Evolutionary conservation across 2,329 filamentous ascomycete species (phyloP).

Genomic region (Botryotinia globosa): DNA sequence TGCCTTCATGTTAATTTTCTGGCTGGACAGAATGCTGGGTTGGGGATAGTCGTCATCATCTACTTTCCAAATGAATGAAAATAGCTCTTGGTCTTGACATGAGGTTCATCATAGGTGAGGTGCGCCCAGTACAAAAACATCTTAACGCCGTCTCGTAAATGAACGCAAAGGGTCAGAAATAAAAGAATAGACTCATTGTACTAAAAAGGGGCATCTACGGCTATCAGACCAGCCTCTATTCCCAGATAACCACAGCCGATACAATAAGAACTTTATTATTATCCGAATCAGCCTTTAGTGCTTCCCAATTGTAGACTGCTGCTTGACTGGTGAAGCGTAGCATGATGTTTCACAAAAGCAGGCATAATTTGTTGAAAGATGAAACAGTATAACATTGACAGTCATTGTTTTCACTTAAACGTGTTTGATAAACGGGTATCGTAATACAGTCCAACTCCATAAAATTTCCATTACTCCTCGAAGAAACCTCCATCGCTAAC

Average conservation of each 20-base stretch:
- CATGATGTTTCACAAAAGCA: neutral
- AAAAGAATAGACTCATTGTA: neutral
- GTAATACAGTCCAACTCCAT: slow-evolving; percentile 16
- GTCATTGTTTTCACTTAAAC: neutral
- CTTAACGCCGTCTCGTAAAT: neutral
- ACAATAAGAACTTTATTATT: neutral
- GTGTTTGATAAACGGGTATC: slow-evolving; percentile 21
- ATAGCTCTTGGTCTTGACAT: neutral
- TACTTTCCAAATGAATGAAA: neutral
- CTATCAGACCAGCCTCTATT: neutral
- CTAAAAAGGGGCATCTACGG: neutral
- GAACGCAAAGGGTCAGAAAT: neutral
- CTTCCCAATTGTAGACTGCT: slow-evolving; percentile 7
- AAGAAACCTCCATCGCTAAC: slow-evolving; percentile 60
- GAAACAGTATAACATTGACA: neutral
- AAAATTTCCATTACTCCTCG: slow-evolving; percentile 39
- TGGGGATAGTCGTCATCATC: no score
- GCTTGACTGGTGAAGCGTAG: neutral
- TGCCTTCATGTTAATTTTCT: neutral
- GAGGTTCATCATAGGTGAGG: neutral
- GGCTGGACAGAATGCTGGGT: neutral
- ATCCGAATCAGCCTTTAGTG: neutral
- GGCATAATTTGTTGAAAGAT: neutral
- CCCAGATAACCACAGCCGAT: no score
- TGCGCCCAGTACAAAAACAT: neutral